Evolutionary conservation across 2,329 filamentous ascomycete genomes (phyloP).

Genomic region (Hirsutella rhossiliensis): DNA sequence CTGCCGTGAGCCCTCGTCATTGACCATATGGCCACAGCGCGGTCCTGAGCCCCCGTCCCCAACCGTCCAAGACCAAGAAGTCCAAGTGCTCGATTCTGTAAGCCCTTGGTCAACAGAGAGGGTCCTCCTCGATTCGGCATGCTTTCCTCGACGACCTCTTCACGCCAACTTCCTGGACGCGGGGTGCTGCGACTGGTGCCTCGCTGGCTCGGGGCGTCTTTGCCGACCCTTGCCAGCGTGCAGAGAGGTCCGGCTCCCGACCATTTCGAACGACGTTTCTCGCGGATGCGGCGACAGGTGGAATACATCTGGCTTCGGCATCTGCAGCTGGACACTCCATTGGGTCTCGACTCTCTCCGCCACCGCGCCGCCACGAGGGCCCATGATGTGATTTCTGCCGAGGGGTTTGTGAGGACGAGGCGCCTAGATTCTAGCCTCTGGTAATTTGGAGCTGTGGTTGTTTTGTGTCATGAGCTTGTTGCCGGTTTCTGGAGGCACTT

Average conservation of each 20-base stretch:
- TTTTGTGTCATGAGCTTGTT: background rate
- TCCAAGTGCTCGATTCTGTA: constrained; percentile 61
- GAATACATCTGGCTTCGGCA: too few relatives aligned
- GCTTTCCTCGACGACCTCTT: background rate
- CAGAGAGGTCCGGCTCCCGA: too few relatives aligned
- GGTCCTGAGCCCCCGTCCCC: constrained; percentile 56
- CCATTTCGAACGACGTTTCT: too few relatives aligned
- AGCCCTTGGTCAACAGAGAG: constrained; percentile 7
- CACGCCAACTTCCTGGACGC: background rate
- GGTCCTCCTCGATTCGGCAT: background rate
- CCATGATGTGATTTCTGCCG: constrained; percentile 1
- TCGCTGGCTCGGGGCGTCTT: too few relatives aligned
- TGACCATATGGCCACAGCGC: constrained; percentile 33
- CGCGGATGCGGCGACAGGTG: too few relatives aligned
- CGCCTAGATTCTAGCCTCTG: background rate
- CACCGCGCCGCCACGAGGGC: background rate
- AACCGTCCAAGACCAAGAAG: constrained; percentile 46
- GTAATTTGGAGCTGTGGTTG: background rate
- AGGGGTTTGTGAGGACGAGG: background rate
- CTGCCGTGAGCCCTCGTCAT: too few relatives aligned
- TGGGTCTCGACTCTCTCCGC: too few relatives aligned
- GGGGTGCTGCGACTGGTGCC: background rate
- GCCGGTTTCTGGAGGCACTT: background rate
- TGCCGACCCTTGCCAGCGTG: too few relatives aligned
- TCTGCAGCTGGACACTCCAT: too few relatives aligned